Percentiles rank a stretch among this genome's conserved stretches.
Conservation (phyloP, 176 grass and related monocot species). For the Avena eriantha region DNA sequence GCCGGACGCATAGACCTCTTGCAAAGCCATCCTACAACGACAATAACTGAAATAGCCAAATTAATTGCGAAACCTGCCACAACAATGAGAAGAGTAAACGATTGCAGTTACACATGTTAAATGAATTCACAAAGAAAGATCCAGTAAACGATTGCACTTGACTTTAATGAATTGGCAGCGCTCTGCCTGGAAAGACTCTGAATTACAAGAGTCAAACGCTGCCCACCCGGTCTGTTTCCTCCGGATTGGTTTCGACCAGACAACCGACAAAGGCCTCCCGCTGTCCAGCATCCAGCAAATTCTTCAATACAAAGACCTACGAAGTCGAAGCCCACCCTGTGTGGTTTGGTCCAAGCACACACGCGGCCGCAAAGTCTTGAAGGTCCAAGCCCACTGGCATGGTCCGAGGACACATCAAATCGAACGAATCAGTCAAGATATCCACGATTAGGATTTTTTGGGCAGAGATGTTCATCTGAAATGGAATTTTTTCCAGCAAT, state of each 20-base stretch:
- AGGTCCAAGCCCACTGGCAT: conserved; percentile 29
- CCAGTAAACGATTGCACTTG: too few relatives aligned
- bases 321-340: conserved; percentile 25
- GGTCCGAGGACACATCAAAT: conserved; percentile 21
- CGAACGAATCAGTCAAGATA: not conserved
- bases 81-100: too few relatives aligned
- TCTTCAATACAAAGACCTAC: not conserved
- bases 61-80: too few relatives aligned
- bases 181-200: too few relatives aligned
- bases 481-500: not conserved
- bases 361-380: not conserved
- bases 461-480: not conserved
- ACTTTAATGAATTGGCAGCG: too few relatives aligned
- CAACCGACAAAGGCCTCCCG: not conserved
- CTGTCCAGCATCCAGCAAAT: not conserved
- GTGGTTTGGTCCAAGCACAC: conserved; percentile 43
- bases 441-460: not conserved
- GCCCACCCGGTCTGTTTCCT: not conserved
- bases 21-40: too few relatives aligned
- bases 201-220: not conserved
- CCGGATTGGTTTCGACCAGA: not conserved
- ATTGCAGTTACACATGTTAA: too few relatives aligned
- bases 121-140: too few relatives aligned
- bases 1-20: too few relatives aligned
- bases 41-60: too few relatives aligned